Evolutionary conservation across 257 asterid genomes (phyloP), one percentile per base, ranked within the genome.

Genomic region (Plantago major): DNA sequence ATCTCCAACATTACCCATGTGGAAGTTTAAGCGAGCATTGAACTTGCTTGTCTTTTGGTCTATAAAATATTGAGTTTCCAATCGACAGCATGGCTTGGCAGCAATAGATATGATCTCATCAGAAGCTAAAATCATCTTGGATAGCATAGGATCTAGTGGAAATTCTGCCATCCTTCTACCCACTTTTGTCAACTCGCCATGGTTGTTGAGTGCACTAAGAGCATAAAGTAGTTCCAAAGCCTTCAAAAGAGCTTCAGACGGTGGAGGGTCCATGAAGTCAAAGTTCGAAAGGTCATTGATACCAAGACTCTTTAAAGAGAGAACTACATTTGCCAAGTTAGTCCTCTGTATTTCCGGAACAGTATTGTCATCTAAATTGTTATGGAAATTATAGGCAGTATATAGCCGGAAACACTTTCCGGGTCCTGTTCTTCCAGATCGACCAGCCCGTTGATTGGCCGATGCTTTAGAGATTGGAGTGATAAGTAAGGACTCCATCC

Each of bases 201-300:
- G 84, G 75, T 86, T 88, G 73, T 91, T 91, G 55, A 91, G 96
- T 18, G 98, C 96, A 74, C 92, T 83, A 49, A 91, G 72, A 50
- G 95, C 96, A 78, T 86, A 88, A 55, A 91, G 89, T 56, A 83
- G 60, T 74, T 91, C 98, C 82, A 88, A 72, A 15, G 98, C 98
- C 80, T 88, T 91, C 65, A 88, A 55, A 63, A 91, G 76, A 73
- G 96, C 94, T 84, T 91, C 98, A 22, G 95, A 79, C 62, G 96
- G 93, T 19, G 98, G 98, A 56, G 98, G 96, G 61, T 91, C 98
- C 98, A 91, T 91, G 69, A 91, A 91, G 65, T 91, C 98, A 78
- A 91, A 88, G 76, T 91, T 84, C 61, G 86, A 70, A 61, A 91
- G 74, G 70, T 91, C 95, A 63, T 86, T 81, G 73, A 91, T 91